A percentile compares a stretch with the other conserved stretches of the same genome.
These are phyloP conservation scores for Nicotiana knightiana DNA, from an alignment of 257 asterid genomes.

Conservation along the genomic window DNA sequence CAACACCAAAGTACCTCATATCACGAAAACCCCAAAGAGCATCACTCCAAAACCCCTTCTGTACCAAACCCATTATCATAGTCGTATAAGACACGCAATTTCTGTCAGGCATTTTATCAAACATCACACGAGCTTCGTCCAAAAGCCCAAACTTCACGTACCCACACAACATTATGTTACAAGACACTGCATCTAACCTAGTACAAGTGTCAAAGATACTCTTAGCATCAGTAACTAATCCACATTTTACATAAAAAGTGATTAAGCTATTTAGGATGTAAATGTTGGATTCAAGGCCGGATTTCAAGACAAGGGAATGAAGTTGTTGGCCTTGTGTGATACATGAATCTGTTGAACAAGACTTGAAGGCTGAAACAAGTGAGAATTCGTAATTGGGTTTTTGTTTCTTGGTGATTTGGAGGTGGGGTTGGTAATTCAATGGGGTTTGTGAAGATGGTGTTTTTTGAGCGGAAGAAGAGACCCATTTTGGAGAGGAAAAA, in stretches of 20 bases:
- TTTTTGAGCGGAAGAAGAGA: constrained; percentile 1
- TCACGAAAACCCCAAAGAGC: constrained; percentile 48
- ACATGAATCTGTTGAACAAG: constrained; percentile 40
- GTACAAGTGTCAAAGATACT: constrained; percentile 36
- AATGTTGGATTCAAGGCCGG: constrained; percentile 51
- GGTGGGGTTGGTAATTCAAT: too few relatives aligned
- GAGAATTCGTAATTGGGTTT: constrained; percentile 38
- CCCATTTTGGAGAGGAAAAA: constrained; percentile 12
- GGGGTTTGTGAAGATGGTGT: background rate
- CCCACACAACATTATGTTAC: constrained; percentile 69
- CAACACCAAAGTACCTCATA: constrained; percentile 57
- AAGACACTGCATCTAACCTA: constrained; percentile 51
- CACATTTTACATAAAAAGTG: constrained; percentile 68
- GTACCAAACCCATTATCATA: constrained; percentile 70
- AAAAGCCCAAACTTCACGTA: constrained; percentile 38
- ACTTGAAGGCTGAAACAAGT: constrained; percentile 56
- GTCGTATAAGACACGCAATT: constrained; percentile 71
- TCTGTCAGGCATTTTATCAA: constrained; percentile 64
- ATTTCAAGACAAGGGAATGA: constrained; percentile 53
- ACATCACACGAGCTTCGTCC: constrained; percentile 56
- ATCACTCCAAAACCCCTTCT: constrained; percentile 38
- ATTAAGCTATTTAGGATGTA: constrained; percentile 77
- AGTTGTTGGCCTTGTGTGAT: constrained; percentile 51
- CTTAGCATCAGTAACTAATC: constrained; percentile 44
- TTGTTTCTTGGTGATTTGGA: constrained; percentile 14